Evolutionary conservation across 352 stramenopile species (phyloP), one percentile per base, ranked within the genome.

Genomic region (Nothophytophthora sp.): DNA sequence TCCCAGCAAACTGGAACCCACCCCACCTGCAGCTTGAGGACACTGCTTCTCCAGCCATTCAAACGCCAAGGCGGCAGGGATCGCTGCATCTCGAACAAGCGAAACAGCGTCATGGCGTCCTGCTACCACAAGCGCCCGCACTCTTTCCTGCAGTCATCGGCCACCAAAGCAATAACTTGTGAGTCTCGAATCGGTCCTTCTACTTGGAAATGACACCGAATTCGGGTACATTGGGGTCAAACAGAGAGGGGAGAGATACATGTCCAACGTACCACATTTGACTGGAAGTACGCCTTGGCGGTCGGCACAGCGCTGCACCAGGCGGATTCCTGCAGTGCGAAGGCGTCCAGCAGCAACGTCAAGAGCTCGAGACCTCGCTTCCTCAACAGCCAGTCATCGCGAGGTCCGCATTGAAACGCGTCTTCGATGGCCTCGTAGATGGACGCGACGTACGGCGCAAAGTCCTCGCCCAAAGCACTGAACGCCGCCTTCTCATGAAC

Each of bases 401-500:
- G 67, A 30, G 68, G 55, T 1, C 32, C 69, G 15, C 69, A 76
- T 16, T 77, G 74, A 32, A 86, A 84, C 1, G 60, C 58, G 44
- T 86, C 75, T 36, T 89, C 78, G 3, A 89, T 79, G 8, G 68
- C 65, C 30, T 89, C 78, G 25, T 79, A 67, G 16, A 87, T 67
- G 25, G 50, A 79, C 5, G 40, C 42, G 8, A 83, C 55, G 15
- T 72, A 63, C 0, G 67, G 59, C n/a, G 61, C 45, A 9, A 88
- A 59, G 3, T 61, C 66, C 7, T 74, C 55, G 12, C 60, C 66
- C 5, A 80, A 39, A 7, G 51, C 40, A 1, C 37, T 41, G 28
- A 70, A 53, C 5, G 33, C 50, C 6, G 52, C 61, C 40, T 70
- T 59, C 4, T 44, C 40, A 33, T 72, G 22, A 8, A 67, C 56